Evolutionary conservation across 2,329 filamentous ascomycete species (phyloP), one percentile per base, ranked within the genome.

Genomic region (Ceratocystis ficicola): DNA sequence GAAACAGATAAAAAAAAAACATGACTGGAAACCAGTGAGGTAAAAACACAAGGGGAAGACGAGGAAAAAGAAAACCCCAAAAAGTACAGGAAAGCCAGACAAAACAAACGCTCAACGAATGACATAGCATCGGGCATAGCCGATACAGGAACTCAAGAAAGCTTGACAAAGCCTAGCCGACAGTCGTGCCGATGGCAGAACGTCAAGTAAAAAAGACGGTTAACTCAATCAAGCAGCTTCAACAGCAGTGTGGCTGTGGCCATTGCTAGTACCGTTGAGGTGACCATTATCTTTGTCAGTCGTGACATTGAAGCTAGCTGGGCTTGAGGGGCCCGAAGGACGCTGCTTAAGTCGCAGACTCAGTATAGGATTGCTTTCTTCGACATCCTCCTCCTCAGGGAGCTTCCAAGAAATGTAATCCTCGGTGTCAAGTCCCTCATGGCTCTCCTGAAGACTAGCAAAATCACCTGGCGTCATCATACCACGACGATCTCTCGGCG

Each of bases 381-480:
- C 93, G 0, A 88, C 85, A 71, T 97, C 94, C 79, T 97, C 94
- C 75, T 96, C 92, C 75, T 94, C 90, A 77, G 93, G 94, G 67
- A 97, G 80, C 78, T 95, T 96, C 94, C 94, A 99, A 41, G 93
- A 89, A 72, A 97, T 90, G 75, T 99, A 97, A 74, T 99, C 94
- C 77, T 99, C 94, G 0, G 94, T 97, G 77, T 83, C 94, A 71
- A 99, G 78, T 0, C 93, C 92, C 75, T 99, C 94, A 55, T 88
- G 87, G 57, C 91, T 90, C 76, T 99, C 94, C 76, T 97, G 94
- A 66, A 99, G 79, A 71, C 90, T 96, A 32, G 91, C 94, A 80
- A 97, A 97, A 76, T 99, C 94, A 60, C 94, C 94, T 6, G 94
- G 94, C 0, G 94, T 99, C 94, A 99, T 97, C 91, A 96, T 96